Evolutionary conservation across 805 yeast genomes (phyloP).

Genomic region (Wickerhamomyces hampshirensis): DNA sequence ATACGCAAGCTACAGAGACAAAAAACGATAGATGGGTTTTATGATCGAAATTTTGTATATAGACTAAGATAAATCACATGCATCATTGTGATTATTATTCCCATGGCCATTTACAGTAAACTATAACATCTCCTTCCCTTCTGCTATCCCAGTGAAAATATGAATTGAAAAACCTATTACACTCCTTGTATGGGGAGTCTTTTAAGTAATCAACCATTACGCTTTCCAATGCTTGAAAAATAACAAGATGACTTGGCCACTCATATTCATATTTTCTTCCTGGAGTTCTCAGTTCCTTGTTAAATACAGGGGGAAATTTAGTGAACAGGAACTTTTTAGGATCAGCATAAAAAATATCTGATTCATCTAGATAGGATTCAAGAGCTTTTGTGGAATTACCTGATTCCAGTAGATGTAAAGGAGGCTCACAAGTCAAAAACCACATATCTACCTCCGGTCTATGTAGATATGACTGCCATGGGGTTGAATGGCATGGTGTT

Average conservation of each 20-base stretch:
- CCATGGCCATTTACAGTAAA: constrained; percentile 45
- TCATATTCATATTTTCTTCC: constrained; percentile 30
- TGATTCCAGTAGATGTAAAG: constrained; percentile 38
- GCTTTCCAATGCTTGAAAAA: constrained; percentile 61
- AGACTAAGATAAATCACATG: no score
- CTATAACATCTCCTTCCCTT: constrained; percentile 71
- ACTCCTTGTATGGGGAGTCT: constrained; percentile 38
- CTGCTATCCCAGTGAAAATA: constrained; percentile 83
- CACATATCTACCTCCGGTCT: constrained; percentile 50
- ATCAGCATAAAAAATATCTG: constrained; percentile 74
- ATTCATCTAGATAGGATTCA: constrained; percentile 68
- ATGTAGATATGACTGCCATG: constrained; percentile 85
- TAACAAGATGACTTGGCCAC: constrained; percentile 73
- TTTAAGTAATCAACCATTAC: constrained; percentile 36
- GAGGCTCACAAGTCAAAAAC: constrained; percentile 93
- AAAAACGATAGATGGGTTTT: constrained; percentile 15
- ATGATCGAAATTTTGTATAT: no score
- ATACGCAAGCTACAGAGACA: not conserved
- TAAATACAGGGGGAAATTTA: constrained; percentile 42
- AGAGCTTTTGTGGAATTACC: constrained; percentile 30
- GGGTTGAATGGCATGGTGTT: constrained; percentile 97
- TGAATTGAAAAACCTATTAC: constrained; percentile 66
- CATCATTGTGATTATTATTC: no score
- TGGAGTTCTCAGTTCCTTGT: constrained; percentile 19
- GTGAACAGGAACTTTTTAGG: constrained; percentile 51